Conservation (phyloP, 176 grass and related monocot species). For the Poa annua region DNA sequence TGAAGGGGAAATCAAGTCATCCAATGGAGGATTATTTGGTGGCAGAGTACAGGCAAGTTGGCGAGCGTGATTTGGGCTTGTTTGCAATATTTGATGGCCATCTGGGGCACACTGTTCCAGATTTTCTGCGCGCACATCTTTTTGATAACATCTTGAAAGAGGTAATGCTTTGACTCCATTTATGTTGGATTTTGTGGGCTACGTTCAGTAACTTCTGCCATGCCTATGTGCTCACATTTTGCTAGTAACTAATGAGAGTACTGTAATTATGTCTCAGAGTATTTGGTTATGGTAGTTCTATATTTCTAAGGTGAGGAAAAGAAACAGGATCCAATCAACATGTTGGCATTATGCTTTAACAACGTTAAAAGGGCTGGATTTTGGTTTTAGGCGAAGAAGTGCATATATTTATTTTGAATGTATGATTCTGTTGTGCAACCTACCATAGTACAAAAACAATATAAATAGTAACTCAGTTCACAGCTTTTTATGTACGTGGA, state of each 20-base stretch:
- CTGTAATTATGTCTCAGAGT: slow-evolving; percentile 12
- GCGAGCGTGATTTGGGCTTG: slow-evolving; percentile 67
- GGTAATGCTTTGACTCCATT: slow-evolving; percentile 56
- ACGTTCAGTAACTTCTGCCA: not conserved
- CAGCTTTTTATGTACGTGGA: slow-evolving; percentile 7
- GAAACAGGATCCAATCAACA: not conserved
- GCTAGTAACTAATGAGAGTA: slow-evolving; percentile 14
- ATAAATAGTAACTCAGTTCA: not conserved
- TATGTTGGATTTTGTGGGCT: not conserved
- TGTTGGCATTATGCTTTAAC: not conserved
- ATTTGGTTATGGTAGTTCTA: slow-evolving; percentile 29
- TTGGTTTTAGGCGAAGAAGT: not conserved
- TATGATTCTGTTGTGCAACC: slow-evolving; percentile 1
- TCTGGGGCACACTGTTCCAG: slow-evolving; percentile 75
- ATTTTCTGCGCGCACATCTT: slow-evolving; percentile 75
- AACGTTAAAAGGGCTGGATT: not conserved
- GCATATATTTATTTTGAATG: slow-evolving; percentile 22
- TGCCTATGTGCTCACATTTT: slow-evolving; percentile 30
- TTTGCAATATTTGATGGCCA: slow-evolving; percentile 97
- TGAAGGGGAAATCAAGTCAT: slow-evolving; percentile 91
- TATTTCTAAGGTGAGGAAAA: not conserved
- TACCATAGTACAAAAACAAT: slow-evolving; percentile 34
- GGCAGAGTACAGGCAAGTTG: slow-evolving; percentile 81
- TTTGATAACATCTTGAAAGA: slow-evolving; percentile 92
- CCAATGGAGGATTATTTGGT: slow-evolving; percentile 93